Percentiles rank a stretch among this genome's conserved stretches.
Conservation (phyloP, 2,329 filamentous ascomycete species). For the Fusarium oligoseptatum region DNA sequence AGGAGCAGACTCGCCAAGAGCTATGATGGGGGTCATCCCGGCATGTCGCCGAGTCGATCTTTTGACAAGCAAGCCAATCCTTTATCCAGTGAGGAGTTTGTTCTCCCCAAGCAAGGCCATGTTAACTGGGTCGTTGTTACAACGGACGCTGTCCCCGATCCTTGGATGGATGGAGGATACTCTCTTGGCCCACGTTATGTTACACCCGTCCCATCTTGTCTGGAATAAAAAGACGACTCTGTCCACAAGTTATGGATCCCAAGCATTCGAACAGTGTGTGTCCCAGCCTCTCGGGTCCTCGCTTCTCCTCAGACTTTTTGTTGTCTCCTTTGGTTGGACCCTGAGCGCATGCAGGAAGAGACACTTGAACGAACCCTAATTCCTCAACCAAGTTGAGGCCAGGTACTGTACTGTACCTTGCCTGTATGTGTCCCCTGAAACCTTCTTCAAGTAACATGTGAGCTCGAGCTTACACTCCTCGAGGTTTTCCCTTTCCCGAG, state of each 20-base stretch:
- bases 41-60: constrained; percentile 37
- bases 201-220: background rate
- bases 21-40: constrained; percentile 20
- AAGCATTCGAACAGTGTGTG: background rate
- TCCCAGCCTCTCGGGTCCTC: constrained; percentile 3
- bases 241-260: constrained; percentile 12
- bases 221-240: constrained; percentile 33
- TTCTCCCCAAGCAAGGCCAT: background rate
- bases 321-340: background rate
- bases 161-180: constrained; percentile 11
- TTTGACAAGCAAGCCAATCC: constrained; percentile 16
- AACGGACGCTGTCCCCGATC: background rate
- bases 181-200: constrained; percentile 13
- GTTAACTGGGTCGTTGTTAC: background rate
- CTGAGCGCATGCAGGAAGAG: constrained; percentile 5
- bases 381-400: background rate
- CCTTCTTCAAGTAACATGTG: background rate
- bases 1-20: constrained; percentile 2
- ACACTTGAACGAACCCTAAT: constrained; percentile 10
- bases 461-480: background rate
- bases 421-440: constrained; percentile 4
- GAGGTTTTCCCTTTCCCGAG: background rate
- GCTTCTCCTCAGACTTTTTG: background rate
- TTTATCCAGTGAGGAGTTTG: background rate
- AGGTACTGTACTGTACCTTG: background rate